phyloP scores from a whole-genome alignment of 2,329 filamentous ascomycete species.

The Xylariomycetidae sp. region DNA sequence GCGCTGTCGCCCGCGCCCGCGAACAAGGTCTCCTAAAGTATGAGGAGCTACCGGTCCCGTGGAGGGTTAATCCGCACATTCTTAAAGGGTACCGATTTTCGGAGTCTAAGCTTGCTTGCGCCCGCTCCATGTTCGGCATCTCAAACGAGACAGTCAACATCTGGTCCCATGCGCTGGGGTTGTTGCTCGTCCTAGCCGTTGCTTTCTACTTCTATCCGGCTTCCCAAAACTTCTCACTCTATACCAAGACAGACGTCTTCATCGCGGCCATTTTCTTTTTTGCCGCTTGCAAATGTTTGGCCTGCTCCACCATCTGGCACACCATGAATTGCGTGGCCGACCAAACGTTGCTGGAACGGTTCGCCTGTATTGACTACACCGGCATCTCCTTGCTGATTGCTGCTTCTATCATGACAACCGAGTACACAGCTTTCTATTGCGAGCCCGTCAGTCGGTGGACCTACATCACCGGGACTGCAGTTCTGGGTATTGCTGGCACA shows the following conservation, averaged over 20 bases:
- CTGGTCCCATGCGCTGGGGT: constrained; percentile 88
- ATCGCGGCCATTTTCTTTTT: constrained; percentile 95
- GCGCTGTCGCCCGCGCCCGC: constrained; percentile 68
- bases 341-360: constrained; percentile 83
- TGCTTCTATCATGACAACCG: constrained; percentile 94
- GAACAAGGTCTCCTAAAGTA: constrained; percentile 83
- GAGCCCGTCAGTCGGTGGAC: constrained; percentile 81
- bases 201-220: constrained; percentile 96
- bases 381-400: constrained; percentile 94
- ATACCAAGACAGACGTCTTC: constrained; percentile 81
- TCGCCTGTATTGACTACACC: constrained; percentile 97
- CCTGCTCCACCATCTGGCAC: constrained; percentile 96
- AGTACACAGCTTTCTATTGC: constrained; percentile 98
- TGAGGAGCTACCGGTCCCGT: constrained; percentile 84
- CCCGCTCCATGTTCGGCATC: constrained; percentile 75
- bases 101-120: constrained; percentile 83
- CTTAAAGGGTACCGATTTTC: constrained; percentile 87
- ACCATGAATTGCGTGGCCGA: constrained; percentile 97
- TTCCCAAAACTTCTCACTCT: constrained; percentile 78
- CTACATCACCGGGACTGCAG: constrained; percentile 78
- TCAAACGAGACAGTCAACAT: constrained; percentile 98
- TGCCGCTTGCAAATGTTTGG: constrained; percentile 87
- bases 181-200: constrained; percentile 80
- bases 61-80: constrained; percentile 95
- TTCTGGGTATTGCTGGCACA: constrained; percentile 79